These are phyloP conservation scores for Brettanomyces custersianus DNA, from an alignment of 805 yeast genomes.

Conservation along the genomic window DNA sequence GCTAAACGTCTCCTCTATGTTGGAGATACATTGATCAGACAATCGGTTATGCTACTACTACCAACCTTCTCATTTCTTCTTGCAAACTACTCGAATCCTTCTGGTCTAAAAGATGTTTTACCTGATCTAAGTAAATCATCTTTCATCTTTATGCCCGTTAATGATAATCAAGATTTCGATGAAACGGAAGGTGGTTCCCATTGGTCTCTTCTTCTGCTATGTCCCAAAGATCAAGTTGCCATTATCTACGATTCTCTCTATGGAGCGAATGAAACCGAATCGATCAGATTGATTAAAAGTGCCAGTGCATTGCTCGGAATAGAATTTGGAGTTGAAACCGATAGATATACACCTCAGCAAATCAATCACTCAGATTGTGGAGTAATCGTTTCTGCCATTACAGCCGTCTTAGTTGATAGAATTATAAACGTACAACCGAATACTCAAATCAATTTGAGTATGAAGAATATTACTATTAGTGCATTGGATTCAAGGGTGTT, in stretches of 20 bases:
- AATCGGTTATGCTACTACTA: constrained; percentile 32
- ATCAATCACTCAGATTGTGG: constrained; percentile 63
- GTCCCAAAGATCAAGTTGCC: constrained; percentile 37
- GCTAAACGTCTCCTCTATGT: constrained; percentile 18
- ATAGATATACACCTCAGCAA: constrained; percentile 44
- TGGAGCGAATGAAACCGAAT: constrained; percentile 30
- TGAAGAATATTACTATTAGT: constrained; percentile 33
- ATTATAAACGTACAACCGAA: constrained; percentile 22
- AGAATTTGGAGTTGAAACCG: constrained; percentile 13
- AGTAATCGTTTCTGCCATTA: constrained; percentile 30
- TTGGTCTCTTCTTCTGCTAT: constrained; percentile 60
- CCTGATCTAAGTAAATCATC: constrained; percentile 35
- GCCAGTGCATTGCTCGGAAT: constrained; percentile 20
- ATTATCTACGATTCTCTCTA: constrained; percentile 54
- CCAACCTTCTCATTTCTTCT: constrained; percentile 63
- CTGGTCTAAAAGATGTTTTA: constrained; percentile 32
- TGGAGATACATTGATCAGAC: constrained; percentile 15
- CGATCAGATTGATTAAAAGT: constrained; percentile 24
- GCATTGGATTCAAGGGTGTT: constrained; percentile 41
- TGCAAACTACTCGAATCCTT: constrained; percentile 39
- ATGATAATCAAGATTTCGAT: constrained; percentile 53
- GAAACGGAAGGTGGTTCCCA: constrained; percentile 62
- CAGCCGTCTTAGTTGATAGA: constrained; percentile 27
- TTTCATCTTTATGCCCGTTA: constrained; percentile 60
- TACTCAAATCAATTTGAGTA: constrained; percentile 28